phyloP scores from a whole-genome alignment of 495 filamentous ascomycete genomes.

The Xeromyces bisporus region DNA sequence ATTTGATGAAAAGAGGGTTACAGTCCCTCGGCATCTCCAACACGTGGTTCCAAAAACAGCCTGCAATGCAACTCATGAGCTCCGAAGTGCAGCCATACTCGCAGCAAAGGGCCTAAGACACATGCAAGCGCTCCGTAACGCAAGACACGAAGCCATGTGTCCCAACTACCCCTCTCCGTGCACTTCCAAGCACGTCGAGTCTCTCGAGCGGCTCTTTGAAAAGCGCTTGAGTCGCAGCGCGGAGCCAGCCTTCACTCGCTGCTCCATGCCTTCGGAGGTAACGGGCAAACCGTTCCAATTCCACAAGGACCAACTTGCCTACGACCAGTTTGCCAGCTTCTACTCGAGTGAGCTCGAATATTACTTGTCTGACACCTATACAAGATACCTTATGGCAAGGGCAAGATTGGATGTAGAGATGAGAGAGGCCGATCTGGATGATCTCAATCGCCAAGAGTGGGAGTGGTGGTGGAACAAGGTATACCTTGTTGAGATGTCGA shows the following conservation, averaged over 20 bases:
- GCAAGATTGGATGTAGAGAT: not conserved
- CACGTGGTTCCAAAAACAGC: not conserved
- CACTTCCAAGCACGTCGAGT: slow-evolving; percentile 5
- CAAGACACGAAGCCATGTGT: slow-evolving; percentile 11
- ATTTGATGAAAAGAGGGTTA: not conserved
- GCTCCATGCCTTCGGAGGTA: slow-evolving; percentile 7
- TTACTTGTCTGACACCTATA: slow-evolving; percentile 4
- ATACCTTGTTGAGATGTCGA: slow-evolving; percentile 10
- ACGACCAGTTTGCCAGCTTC: slow-evolving; percentile 2
- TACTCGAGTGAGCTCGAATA: slow-evolving; percentile 2
- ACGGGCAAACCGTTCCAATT: slow-evolving; percentile 9
- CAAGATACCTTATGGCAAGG: slow-evolving; percentile 3
- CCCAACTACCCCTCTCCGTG: not conserved
- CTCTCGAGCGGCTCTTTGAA: slow-evolving; percentile 9
- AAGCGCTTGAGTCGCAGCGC: no score
- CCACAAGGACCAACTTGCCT: slow-evolving; percentile 4
- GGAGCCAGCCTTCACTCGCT: slow-evolving; percentile 2
- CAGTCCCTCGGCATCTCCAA: not conserved
- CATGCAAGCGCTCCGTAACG: slow-evolving; percentile 4
- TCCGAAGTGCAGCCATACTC: not conserved
- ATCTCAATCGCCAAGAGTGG: slow-evolving; percentile 8
- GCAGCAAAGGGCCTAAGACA: slow-evolving; percentile 2
- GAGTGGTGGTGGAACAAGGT: slow-evolving; percentile 8
- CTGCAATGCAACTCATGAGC: not conserved
- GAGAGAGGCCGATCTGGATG: not conserved